Conservation (phyloP, 2,329 filamentous ascomycete genomes). For the Zymoseptoria tritici region DNA sequence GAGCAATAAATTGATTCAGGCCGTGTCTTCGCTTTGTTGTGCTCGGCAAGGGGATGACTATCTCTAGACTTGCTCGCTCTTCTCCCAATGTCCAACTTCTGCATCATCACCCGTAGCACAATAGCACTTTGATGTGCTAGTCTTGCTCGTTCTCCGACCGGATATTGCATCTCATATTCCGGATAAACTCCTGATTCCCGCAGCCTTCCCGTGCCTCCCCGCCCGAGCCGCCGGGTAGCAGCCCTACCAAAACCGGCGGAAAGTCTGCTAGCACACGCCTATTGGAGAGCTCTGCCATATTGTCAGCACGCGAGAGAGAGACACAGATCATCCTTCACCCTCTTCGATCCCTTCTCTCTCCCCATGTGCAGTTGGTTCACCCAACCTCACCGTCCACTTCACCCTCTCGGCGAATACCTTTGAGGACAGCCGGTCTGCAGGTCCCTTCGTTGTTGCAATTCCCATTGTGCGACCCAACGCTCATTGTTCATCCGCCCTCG, state of each 20-base stretch:
- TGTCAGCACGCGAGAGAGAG: neutral
- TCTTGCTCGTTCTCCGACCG: neutral
- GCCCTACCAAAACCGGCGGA: neutral
- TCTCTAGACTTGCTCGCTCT: neutral
- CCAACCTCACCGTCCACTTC: neutral
- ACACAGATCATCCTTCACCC: neutral
- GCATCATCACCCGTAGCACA: neutral
- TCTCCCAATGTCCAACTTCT: neutral
- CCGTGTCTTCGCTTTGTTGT: neutral
- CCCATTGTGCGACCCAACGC: conserved; percentile 1
- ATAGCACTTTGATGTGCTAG: neutral
- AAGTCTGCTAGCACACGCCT: neutral
- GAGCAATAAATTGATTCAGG: neutral
- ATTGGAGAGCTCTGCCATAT: neutral
- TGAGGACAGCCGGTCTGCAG: conserved; percentile 82
- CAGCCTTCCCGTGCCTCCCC: neutral
- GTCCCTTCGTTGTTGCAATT: conserved; percentile 44
- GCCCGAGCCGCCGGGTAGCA: neutral
- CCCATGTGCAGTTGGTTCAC: neutral
- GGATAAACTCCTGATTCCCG: neutral
- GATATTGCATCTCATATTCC: neutral
- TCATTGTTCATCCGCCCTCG: conserved; percentile 1
- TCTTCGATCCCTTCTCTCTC: neutral
- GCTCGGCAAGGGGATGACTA: neutral
- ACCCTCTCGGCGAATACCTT: conserved; percentile 49